Evolutionary conservation across 2,329 filamentous ascomycete genomes (phyloP).

Genomic region (Ustilaginoidea virens): DNA sequence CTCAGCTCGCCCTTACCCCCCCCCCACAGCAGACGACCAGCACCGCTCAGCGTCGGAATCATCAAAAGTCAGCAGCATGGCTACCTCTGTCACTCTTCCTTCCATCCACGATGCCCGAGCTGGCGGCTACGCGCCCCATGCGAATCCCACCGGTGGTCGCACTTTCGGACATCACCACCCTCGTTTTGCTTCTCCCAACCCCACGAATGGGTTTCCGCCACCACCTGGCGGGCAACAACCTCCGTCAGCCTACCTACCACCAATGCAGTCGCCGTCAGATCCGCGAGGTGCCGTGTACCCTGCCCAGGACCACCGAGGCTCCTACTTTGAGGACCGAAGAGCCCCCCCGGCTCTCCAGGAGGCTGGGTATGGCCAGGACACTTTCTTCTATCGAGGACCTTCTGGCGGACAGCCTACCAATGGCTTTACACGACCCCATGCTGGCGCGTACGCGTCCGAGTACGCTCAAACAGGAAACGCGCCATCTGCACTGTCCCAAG

Average conservation of each 20-base stretch:
- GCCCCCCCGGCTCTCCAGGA: conserved; percentile 12
- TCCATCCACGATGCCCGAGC: conserved; percentile 32
- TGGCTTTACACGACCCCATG: conserved; percentile 12
- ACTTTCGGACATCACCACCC: conserved; percentile 17
- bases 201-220: conserved; percentile 30
- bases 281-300: conserved; percentile 20
- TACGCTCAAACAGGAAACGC: conserved; percentile 19
- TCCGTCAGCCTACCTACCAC: conserved; percentile 19
- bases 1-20: conserved; percentile 4
- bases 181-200: conserved; percentile 27
- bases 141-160: conserved; percentile 16
- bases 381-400: conserved; percentile 19
- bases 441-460: conserved; percentile 18
- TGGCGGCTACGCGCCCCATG: conserved; percentile 17
- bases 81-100: conserved; percentile 29
- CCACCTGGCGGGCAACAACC: conserved; percentile 19
- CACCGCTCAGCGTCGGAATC: conserved; percentile 6
- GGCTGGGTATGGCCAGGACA: conserved; percentile 14
- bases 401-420: conserved; percentile 16
- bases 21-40: conserved; percentile 7
- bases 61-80: conserved; percentile 23
- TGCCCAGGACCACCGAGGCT: conserved; percentile 22
- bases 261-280: conserved; percentile 21
- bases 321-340: conserved; percentile 21
- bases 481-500: conserved; percentile 26